Conservation (phyloP, 768 basidiomycete genomes). For the Tricholoma sp. region DNA sequence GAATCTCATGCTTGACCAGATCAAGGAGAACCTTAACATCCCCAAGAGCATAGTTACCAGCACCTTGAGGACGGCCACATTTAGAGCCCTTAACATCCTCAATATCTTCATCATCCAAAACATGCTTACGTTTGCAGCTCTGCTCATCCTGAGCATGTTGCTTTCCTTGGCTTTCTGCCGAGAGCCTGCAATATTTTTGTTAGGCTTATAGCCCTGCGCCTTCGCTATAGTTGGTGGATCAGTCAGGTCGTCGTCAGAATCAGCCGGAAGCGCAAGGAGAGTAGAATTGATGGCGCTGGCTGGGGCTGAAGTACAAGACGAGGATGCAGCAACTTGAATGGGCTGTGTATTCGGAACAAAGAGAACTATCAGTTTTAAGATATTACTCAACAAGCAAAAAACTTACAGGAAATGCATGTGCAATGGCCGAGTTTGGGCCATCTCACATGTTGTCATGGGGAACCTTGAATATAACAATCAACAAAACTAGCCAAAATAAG, state of each 20-base stretch:
- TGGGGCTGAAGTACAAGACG: background rate
- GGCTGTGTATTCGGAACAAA: background rate
- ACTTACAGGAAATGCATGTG: background rate
- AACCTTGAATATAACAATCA: background rate
- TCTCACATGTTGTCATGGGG: background rate
- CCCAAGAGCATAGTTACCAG: conserved; percentile 12
- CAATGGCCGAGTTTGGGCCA: background rate
- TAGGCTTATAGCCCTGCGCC: conserved; percentile 1
- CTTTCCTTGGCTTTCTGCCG: conserved; percentile 5
- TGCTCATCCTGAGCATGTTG: background rate
- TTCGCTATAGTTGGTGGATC: background rate
- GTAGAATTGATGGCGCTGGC: background rate
- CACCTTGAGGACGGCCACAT: conserved; percentile 8
- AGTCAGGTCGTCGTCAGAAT: conserved; percentile 2
- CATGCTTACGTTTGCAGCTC: background rate
- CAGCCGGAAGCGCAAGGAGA: conserved; percentile 1
- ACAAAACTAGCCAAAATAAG: background rate
- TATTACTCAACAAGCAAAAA: background rate
- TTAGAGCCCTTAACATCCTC: conserved; percentile 1
- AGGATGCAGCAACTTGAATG: background rate
- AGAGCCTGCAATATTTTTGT: conserved; percentile 1
- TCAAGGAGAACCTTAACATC: conserved; percentile 15
- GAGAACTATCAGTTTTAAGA: background rate
- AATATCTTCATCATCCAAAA: background rate
- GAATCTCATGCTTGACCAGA: conserved; percentile 9